phyloP scores from a whole-genome alignment of 306 rosid species.

The Erythrophleum fordii region DNA sequence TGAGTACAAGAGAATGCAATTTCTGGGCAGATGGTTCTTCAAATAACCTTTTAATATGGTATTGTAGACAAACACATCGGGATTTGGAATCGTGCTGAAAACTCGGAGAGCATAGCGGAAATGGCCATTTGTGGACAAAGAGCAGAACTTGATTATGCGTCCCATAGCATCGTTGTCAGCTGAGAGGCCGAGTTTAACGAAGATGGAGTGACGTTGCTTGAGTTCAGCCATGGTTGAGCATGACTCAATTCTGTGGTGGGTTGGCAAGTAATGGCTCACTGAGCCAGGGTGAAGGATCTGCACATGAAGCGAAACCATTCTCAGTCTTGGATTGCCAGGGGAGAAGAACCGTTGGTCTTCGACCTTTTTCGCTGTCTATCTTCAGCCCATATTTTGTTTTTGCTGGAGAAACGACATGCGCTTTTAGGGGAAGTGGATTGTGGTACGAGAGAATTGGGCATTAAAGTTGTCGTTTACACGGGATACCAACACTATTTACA shows the following conservation, averaged over 20 bases:
- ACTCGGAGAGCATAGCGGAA: constrained; percentile 56
- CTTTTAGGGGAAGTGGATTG: no score
- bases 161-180: constrained; percentile 59
- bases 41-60: constrained; percentile 54
- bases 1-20: constrained; percentile 50
- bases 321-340: background rate
- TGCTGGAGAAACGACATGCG: background rate
- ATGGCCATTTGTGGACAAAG: constrained; percentile 47
- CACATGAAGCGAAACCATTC: constrained; percentile 24
- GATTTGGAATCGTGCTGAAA: constrained; percentile 51
- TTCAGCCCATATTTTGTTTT: background rate
- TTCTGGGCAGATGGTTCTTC: constrained; percentile 26
- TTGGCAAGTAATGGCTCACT: constrained; percentile 25
- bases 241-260: constrained; percentile 24
- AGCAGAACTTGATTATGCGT: constrained; percentile 59
- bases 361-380: background rate
- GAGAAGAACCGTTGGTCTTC: background rate
- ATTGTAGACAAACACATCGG: constrained; percentile 68
- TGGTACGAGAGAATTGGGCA: no score
- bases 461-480: background rate
- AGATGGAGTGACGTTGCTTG: constrained; percentile 62
- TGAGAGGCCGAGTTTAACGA: constrained; percentile 62
- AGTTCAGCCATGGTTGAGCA: constrained; percentile 62
- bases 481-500: background rate
- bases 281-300: constrained; percentile 39